These are phyloP conservation scores for Alternaria arborescens DNA, from an alignment of 2,329 filamentous ascomycete genomes.

Conservation along the genomic window DNA sequence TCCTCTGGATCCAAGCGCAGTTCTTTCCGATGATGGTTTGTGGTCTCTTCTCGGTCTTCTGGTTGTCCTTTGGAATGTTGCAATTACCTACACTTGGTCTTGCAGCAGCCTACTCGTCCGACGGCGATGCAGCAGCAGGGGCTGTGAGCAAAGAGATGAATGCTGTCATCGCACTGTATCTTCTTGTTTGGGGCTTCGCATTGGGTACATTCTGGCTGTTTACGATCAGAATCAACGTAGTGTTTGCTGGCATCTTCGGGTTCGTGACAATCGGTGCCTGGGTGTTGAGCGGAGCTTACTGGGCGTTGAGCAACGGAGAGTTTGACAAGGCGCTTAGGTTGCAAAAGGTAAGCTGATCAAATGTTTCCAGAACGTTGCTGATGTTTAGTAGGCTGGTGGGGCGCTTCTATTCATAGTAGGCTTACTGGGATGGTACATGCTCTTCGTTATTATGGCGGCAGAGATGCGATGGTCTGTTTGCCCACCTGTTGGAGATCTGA, in stretches of 20 bases:
- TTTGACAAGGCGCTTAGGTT: constrained; percentile 53
- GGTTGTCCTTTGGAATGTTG: constrained; percentile 62
- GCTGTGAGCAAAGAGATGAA: constrained; percentile 58
- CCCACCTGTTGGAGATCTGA: constrained; percentile 62
- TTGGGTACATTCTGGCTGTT: constrained; percentile 63
- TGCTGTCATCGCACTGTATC: constrained; percentile 59
- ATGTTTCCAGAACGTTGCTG: neutral
- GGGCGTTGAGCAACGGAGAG: constrained; percentile 57
- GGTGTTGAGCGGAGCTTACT: constrained; percentile 60
- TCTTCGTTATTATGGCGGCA: constrained; percentile 62
- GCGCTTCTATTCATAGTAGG: constrained; percentile 57
- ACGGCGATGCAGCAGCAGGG: constrained; percentile 56
- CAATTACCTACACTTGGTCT: constrained; percentile 61
- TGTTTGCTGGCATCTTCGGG: constrained; percentile 61
- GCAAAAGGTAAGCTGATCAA: constrained; percentile 54
- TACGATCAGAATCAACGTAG: constrained; percentile 60
- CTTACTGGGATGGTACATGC: constrained; percentile 62
- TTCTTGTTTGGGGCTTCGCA: constrained; percentile 63
- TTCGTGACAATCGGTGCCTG: constrained; percentile 58
- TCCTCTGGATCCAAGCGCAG: constrained; percentile 58
- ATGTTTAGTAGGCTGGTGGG: constrained; percentile 42
- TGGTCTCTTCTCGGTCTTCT: constrained; percentile 60
- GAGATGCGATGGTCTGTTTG: constrained; percentile 62
- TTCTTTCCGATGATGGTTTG: constrained; percentile 60
- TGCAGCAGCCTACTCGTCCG: constrained; percentile 55